Evolutionary conservation across 1,284 basidiomycete genomes (phyloP).

Genomic region (Papiliotrema fonsecae): DNA sequence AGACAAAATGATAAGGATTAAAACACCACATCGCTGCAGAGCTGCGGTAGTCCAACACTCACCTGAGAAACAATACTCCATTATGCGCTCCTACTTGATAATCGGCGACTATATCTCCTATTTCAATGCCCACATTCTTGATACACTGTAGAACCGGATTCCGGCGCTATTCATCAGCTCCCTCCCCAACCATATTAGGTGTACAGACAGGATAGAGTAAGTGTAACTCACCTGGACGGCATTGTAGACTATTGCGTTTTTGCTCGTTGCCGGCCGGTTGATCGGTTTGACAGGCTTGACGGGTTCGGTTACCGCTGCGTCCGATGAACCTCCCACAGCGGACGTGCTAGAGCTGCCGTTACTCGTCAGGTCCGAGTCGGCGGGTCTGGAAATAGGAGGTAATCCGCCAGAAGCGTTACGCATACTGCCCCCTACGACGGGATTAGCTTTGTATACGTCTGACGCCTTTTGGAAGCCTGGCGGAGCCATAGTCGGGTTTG

Average conservation of each 20-base stretch:
- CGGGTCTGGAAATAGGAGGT: conserved; percentile 7
- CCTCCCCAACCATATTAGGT: conserved; percentile 1
- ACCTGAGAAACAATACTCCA: conserved; percentile 89
- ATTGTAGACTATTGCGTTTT: conserved; percentile 64
- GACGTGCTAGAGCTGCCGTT: too few relatives aligned
- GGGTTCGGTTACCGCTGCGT: neutral
- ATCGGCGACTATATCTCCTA: conserved; percentile 87
- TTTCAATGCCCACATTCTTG: conserved; percentile 86
- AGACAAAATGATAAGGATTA: too few relatives aligned
- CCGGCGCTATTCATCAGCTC: conserved; percentile 57
- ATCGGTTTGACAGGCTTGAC: conserved; percentile 10
- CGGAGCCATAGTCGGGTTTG: conserved; percentile 1
- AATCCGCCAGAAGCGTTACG: conserved; percentile 20
- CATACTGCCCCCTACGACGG: conserved; percentile 8
- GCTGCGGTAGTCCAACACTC: conserved; percentile 21
- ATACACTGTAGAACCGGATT: conserved; percentile 84
- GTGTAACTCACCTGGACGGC: conserved; percentile 54
- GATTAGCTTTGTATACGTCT: conserved; percentile 7
- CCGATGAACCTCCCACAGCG: neutral
- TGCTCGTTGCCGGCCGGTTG: conserved; percentile 32
- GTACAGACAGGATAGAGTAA: too few relatives aligned
- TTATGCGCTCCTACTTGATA: conserved; percentile 95
- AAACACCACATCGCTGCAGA: too few relatives aligned
- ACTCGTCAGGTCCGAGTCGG: too few relatives aligned
- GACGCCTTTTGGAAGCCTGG: conserved; percentile 22